Percentiles rank a stretch among this genome's conserved stretches.
These are phyloP conservation scores for Mortierella sp. DNA, from an alignment of 371 early-diverging fungal species.

Conservation along the genomic window DNA sequence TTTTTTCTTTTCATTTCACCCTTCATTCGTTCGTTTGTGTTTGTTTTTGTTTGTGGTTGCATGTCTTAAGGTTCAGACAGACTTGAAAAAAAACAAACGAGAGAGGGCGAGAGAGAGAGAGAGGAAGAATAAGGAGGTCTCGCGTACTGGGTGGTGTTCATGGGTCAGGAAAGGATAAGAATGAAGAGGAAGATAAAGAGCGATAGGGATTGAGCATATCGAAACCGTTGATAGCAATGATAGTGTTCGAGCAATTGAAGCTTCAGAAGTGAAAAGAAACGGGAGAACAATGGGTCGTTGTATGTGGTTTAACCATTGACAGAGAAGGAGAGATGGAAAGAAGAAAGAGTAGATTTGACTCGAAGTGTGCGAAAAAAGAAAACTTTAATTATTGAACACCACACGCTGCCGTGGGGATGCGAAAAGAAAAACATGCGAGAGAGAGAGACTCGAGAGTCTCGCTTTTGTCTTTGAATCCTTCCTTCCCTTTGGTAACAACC, in stretches of 20 bases:
- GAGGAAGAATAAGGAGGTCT: not conserved
- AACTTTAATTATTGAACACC: too few species aligned
- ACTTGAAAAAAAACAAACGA: not conserved
- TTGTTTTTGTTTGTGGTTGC: not conserved
- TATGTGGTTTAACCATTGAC: too few species aligned
- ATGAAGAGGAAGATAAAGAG: too few species aligned
- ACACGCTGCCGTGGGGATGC: too few species aligned
- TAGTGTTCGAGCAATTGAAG: too few species aligned
- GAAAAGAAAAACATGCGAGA: too few species aligned
- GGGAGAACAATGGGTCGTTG: not conserved
- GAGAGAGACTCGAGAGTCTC: too few species aligned
- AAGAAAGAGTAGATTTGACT: too few species aligned
- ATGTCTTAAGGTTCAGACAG: not conserved
- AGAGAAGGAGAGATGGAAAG: not conserved
- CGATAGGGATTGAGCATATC: not conserved
- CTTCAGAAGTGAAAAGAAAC: not conserved
- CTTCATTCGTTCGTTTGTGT: slow-evolving; percentile 8
- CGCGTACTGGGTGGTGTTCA: too few species aligned
- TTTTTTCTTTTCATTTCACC: slow-evolving; percentile 5
- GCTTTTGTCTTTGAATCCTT: not conserved
- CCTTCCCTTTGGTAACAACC: not conserved
- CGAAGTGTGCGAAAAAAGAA: too few species aligned
- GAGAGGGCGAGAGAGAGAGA: not conserved
- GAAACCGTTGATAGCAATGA: not conserved
- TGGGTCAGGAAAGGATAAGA: too few species aligned